phyloP scores from a whole-genome alignment of 2,329 filamentous ascomycete species.

The Grosmannia clavigera region DNA sequence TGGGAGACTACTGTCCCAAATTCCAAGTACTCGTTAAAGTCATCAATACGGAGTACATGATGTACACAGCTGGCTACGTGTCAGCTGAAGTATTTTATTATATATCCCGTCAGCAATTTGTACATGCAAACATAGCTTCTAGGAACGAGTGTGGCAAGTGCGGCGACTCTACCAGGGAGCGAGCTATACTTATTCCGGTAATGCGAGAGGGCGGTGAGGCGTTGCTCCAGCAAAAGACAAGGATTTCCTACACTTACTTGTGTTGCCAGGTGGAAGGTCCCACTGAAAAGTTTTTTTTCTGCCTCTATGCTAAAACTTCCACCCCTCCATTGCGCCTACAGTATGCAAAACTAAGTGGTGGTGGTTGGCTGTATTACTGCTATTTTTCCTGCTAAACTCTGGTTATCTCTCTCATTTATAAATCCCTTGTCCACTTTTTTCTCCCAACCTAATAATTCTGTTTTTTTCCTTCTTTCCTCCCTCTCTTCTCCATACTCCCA shows the following conservation, averaged over 20 bases:
- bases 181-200: conserved; percentile 7
- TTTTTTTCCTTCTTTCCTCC: not conserved
- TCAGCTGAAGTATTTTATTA: not conserved
- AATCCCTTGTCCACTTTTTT: conserved; percentile 1
- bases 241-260: conserved; percentile 3
- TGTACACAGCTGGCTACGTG: no score
- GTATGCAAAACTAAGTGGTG: not conserved
- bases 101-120: not conserved
- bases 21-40: no score
- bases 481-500: conserved; percentile 1
- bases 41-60: not conserved
- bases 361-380: not conserved
- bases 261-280: not conserved
- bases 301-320: conserved; percentile 5
- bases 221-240: conserved; percentile 9
- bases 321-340: not conserved
- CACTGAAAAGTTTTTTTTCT: conserved; percentile 15
- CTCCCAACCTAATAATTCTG: not conserved
- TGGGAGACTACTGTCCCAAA: not conserved
- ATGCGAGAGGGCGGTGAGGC: conserved; percentile 11
- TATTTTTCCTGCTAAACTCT: not conserved
- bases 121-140: no score
- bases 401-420: conserved; percentile 1
- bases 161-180: conserved; percentile 2
- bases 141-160: not conserved